Base-by-base conservation (phyloP, 106 monocot species). In the Amphibolis antarctica region DNA sequence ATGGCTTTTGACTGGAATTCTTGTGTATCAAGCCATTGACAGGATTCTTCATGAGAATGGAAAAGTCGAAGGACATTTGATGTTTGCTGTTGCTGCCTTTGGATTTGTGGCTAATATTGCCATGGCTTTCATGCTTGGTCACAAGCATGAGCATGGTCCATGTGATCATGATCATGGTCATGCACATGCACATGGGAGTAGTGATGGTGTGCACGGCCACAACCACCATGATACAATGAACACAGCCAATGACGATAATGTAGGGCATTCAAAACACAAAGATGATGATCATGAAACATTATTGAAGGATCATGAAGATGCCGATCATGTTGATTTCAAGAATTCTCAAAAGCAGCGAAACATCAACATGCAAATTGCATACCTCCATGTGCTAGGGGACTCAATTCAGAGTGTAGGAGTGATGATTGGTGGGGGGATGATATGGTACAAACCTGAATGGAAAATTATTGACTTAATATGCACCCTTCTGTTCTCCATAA, bases 371-470 rank as follows among this genome's bases (percentile, higher is more conserved):
- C 64, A 55, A 25, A 65, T 64, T 10, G 65, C 72, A 10, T 72
- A 72, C 42, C 65, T 72, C 10, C 72, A 72, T 64, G 72, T 72
- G 12, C 55, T 72, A n/a, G 72, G 72, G 4, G 72, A 72, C 64
- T 72, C 55, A 15, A 72, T 72, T 9, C 72, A 72, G 44, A 72
- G 72, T 19, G 12, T 72, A 3, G 72, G 72, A 9, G 72, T 72
- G 44, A 72, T 72, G 72, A 55, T 72, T 42, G 72, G 72, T 26
- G 72, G 72, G 1, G 72, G 45, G 5, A 46, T 72, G 44, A 72
- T 72, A 62, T 72, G 72, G 72, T 72, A 64, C 55, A 72, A 72
- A 23, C 72, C 72, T 3, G 55, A 72, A 53, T 72, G 64, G 72
- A 72, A 72, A 52, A 12, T 72, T 5, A 72, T 72, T 47, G 72